These are phyloP conservation scores for Paxillus involutus DNA, from an alignment of 768 basidiomycete genomes.

Conservation along the genomic window DNA sequence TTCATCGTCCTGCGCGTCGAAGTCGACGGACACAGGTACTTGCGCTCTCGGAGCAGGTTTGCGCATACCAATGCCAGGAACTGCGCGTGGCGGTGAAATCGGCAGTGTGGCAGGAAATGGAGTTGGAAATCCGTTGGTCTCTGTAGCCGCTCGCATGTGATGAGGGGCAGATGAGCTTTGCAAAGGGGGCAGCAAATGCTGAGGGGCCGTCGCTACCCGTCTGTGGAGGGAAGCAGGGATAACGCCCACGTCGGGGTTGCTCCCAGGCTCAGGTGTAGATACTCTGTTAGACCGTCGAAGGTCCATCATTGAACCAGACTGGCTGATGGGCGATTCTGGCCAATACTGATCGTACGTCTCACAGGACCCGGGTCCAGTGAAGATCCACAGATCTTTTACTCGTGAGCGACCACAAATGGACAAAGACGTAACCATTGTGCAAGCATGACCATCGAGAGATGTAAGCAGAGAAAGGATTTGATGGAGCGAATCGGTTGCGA, in stretches of 20 bases:
- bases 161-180: slow-evolving; percentile 17
- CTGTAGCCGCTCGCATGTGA: slow-evolving; percentile 38
- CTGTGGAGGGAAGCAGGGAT: slow-evolving; percentile 30
- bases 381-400: slow-evolving; percentile 78
- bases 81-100: slow-evolving; percentile 20
- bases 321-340: slow-evolving; percentile 36
- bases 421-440: slow-evolving; percentile 66
- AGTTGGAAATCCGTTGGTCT: slow-evolving; percentile 23
- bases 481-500: slow-evolving; percentile 68
- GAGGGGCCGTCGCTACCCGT: slow-evolving; percentile 31
- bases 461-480: slow-evolving; percentile 68
- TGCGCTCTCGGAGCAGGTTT: slow-evolving; percentile 67
- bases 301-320: slow-evolving; percentile 35
- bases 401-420: slow-evolving; percentile 72
- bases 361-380: slow-evolving; percentile 52
- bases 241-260: slow-evolving; percentile 21
- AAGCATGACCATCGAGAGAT: slow-evolving; percentile 67
- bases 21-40: slow-evolving; percentile 57
- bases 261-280: slow-evolving; percentile 30
- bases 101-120: slow-evolving; percentile 17
- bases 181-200: slow-evolving; percentile 21
- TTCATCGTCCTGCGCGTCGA: slow-evolving; percentile 35
- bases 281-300: slow-evolving; percentile 33
- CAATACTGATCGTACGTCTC: slow-evolving; percentile 30
- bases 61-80: slow-evolving; percentile 44